Percentiles rank a stretch among this genome's conserved stretches.
phyloP scores from a whole-genome alignment of 352 stramenopile species.

The Pythium rishiriense region DNA sequence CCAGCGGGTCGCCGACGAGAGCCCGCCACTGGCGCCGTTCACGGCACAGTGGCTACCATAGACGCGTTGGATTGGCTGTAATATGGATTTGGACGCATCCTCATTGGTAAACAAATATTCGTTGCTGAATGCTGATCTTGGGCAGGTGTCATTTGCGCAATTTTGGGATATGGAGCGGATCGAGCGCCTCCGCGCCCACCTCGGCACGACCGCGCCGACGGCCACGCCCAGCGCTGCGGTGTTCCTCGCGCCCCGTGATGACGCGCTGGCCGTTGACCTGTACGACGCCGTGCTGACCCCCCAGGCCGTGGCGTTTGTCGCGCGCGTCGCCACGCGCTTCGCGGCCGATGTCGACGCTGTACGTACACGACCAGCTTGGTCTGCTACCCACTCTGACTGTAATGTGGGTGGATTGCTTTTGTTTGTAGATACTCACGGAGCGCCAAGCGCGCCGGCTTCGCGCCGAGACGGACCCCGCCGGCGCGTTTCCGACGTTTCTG shows the following conservation, averaged over 20 bases:
- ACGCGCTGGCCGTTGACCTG: slow-evolving; percentile 20
- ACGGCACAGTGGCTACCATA: neutral
- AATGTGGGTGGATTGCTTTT: neutral
- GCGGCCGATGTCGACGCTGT: slow-evolving; percentile 51
- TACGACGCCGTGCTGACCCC: slow-evolving; percentile 81
- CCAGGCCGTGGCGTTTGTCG: slow-evolving; percentile 87
- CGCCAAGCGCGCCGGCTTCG: slow-evolving; percentile 49
- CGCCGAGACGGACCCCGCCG: slow-evolving; percentile 61
- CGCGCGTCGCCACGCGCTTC: slow-evolving; percentile 78
- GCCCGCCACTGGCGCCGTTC: slow-evolving; percentile 27
- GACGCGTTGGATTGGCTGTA: slow-evolving; percentile 15
- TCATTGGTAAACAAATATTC: slow-evolving; percentile 23
- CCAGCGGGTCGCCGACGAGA: slow-evolving; percentile 18
- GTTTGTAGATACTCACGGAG: slow-evolving; percentile 50
- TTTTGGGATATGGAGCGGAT: slow-evolving; percentile 30
- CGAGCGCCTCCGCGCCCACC: slow-evolving; percentile 24
- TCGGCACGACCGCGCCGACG: neutral
- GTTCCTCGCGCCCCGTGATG: slow-evolving; percentile 25
- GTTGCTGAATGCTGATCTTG: slow-evolving; percentile 12
- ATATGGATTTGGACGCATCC: neutral
- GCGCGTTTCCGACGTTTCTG: slow-evolving; percentile 84
- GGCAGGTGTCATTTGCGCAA: slow-evolving; percentile 1
- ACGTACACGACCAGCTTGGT: slow-evolving; percentile 15
- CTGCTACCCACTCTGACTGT: neutral
- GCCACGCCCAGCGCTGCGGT: neutral